Evolutionary conservation across 176 grass and related monocot species (phyloP), one percentile per base, ranked within the genome.

Genomic region (Echinochloa phyllopogon): DNA sequence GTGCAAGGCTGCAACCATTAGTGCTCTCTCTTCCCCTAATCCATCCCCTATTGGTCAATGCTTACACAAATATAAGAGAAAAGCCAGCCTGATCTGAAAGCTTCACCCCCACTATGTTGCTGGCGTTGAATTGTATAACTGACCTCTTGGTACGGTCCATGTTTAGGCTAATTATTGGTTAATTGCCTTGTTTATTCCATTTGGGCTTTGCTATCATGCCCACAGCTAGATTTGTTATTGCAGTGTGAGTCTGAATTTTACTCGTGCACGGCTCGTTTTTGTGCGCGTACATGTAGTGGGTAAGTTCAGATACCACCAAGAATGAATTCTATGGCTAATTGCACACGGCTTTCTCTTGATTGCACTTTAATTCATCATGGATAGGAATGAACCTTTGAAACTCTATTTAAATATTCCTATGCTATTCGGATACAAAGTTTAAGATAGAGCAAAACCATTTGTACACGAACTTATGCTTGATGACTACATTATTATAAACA

Each of bases 291-390:
- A 6, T 55, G 58, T 59, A 88, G 85, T 84, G 86, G 69, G 83
- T 48, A 89, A 63, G 92, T 87, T 84, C 75, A 78, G 69, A 37
- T 51, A 73, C 84, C 86, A 92, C 89, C 63, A 65, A 74, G 25
- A 72, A 58, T 36, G 24, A 73, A 72, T 63, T 36, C 47, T 68
- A 40, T 66, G 72, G 83, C 48, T 79, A 75, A 37, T 27, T 39
- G 25, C 56, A 14, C 38, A 17, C 12, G 21, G 38, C 57, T 72
- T 77, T 72, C 25, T 55, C 36, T 63, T 77, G 73, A 43, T 62
- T 55, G 23, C 23, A 23, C 43, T 70, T 85, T 61, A 77, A 27
- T 83, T 69, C 59, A n/a, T 27, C 50, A 18, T 51, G 69, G 66
- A 67, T 74, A 65, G 25, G 47, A 73, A 56, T 74, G 20, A 43